Percentiles rank a stretch among this genome's conserved stretches.
Evolutionary conservation across 345 rosid species (phyloP).

Genomic region (Hypericum perforatum): DNA sequence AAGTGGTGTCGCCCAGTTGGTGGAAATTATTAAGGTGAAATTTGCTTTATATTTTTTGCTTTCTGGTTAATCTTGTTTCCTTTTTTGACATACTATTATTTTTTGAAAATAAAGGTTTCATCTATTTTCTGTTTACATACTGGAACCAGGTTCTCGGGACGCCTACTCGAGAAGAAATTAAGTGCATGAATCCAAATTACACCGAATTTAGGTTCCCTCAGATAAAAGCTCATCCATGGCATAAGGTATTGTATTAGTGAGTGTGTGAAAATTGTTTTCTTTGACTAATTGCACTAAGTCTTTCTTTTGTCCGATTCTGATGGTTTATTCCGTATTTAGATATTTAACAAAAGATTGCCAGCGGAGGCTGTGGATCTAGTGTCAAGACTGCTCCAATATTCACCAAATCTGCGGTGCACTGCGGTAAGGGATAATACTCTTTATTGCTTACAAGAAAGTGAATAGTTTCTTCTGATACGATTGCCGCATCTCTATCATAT

Average conservation of each 20-base stretch:
- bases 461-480: background rate
- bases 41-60: background rate
- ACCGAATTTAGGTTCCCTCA: constrained; percentile 95
- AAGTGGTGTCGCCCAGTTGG: constrained; percentile 93
- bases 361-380: constrained; percentile 79
- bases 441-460: background rate
- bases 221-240: constrained; percentile 99
- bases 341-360: constrained; percentile 61
- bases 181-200: constrained; percentile 98
- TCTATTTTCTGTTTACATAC: background rate
- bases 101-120: background rate
- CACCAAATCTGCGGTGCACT: constrained; percentile 65
- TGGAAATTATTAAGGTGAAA: constrained; percentile 89
- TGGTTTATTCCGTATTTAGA: constrained; percentile 28
- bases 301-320: constrained; percentile 4
- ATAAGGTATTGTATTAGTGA: constrained; percentile 47
- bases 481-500: background rate
- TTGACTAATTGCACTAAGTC: background rate
- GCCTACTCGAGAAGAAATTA: constrained; percentile 93
- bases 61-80: background rate
- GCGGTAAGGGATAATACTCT: constrained; percentile 51
- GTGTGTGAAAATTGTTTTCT: background rate
- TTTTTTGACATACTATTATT: background rate
- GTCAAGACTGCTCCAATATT: constrained; percentile 81
- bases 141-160: constrained; percentile 71